Evolutionary conservation across 495 filamentous ascomycete species (phyloP), one percentile per base, ranked within the genome.

Genomic region (Cenococcum geophilum): DNA sequence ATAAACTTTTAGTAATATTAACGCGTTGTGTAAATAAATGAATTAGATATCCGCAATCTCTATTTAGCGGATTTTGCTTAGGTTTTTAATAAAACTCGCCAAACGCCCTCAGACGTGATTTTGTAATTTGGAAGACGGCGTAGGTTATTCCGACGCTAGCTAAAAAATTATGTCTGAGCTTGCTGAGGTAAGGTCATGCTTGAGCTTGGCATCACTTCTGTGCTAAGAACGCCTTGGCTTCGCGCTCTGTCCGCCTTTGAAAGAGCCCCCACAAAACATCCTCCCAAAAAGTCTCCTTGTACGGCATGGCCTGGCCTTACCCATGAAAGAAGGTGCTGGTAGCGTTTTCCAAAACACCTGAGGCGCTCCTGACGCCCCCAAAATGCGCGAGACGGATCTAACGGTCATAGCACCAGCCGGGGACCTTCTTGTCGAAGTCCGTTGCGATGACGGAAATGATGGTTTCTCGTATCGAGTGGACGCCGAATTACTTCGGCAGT

Each of bases 351-450:
- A 6, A 23, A 22, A 47, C 42, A 4, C n/a, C 11, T 20, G 5
- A 16, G 18, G 20, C 25, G 14, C 37, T 32, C 25, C 21, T 37
- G 10, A 56, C n/a, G 3, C 34, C 23, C 34, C 36, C 16, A 32
- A 32, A 11, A 61, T 61, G 61, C 18, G 20, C 4, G 49, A 9
- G 35, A 21, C n/a, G 11, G 45, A 59, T 12, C 47, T 32, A n/a
- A 61, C 55, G 14, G 43, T 57, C 22, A 79, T 86, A 42, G 77
- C 72, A 5, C 60, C 75, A 10, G 70, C 77, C 45, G 83, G 83
- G 5, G 82, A 86, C 64, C 52, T 85, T 5, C 57, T 86, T 0
- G 75, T 85, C 1, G 76, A 81, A 55, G 77, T 82, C 4, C 35
- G 54, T 23, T 67, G 63, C 53, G 65, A 60, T n/a, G 52, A 63